Evolutionary conservation across 306 rosid genomes (phyloP).

Genomic region (Hylodesmum podocarpum): DNA sequence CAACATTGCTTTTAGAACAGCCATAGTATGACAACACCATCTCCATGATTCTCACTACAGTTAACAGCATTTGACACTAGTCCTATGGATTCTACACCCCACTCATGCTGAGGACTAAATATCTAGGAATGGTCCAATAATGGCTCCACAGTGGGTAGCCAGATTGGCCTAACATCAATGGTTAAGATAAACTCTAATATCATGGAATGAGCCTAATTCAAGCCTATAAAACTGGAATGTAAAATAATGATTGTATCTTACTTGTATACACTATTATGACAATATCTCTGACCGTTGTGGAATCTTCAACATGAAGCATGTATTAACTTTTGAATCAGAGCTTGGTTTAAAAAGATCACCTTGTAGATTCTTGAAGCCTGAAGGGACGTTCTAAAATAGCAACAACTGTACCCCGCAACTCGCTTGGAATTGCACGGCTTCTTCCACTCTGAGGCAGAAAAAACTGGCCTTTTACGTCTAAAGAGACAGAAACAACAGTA

Average conservation of each 20-base stretch:
- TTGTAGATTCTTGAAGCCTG: constrained; percentile 26
- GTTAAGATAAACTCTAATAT: no score
- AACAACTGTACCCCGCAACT: constrained; percentile 41
- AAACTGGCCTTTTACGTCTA: constrained; percentile 42
- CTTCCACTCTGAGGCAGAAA: constrained; percentile 43
- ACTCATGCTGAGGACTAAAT: no score
- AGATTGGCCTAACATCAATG: no score
- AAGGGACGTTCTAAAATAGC: constrained; percentile 31
- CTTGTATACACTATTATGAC: no score
- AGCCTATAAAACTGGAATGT: no score
- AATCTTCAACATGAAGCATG: no score
- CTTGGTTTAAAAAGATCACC: constrained; percentile 41
- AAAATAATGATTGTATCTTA: no score
- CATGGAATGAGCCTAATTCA: no score
- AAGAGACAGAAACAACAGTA: not conserved
- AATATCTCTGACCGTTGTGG: no score
- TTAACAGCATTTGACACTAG: not conserved
- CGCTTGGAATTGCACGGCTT: constrained; percentile 42
- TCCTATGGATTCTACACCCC: not conserved
- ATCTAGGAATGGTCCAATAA: no score
- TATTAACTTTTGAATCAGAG: not conserved
- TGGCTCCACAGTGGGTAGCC: no score
- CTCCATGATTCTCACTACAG: not conserved
- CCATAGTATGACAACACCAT: not conserved
- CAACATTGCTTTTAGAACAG: not conserved